These are phyloP conservation scores for Cytospora piceicola DNA, from an alignment of 2,329 filamentous ascomycete genomes.

Conservation along the genomic window DNA sequence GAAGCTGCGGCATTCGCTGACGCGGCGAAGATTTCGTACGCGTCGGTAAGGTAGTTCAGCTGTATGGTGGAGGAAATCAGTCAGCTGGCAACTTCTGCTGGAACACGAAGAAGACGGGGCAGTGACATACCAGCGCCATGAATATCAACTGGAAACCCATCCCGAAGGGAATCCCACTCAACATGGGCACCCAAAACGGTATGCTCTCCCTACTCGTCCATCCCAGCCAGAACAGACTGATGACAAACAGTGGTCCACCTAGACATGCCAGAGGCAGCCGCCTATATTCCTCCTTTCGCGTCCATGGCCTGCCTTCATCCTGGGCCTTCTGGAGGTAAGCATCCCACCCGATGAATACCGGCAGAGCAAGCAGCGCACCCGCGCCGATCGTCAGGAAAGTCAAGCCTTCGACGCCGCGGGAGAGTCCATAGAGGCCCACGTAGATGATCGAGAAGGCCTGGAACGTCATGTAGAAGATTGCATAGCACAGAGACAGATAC, in stretches of 20 bases:
- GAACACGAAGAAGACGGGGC: not conserved
- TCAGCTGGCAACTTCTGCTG: not conserved
- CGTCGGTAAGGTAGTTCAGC: conserved; percentile 65
- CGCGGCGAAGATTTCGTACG: conserved; percentile 68
- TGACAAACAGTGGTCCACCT: conserved; percentile 66
- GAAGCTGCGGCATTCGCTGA: conserved; percentile 58
- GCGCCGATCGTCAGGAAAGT: conserved; percentile 70
- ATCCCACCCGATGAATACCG: conserved; percentile 70
- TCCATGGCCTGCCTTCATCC: conserved; percentile 57
- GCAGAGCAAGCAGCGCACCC: conserved; percentile 62
- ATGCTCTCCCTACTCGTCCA: conserved; percentile 56
- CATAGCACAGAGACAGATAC: conserved; percentile 74
- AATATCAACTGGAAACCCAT: conserved; percentile 66
- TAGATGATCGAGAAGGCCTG: conserved; percentile 77
- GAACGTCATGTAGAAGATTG: conserved; percentile 72
- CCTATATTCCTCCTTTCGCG: conserved; percentile 65
- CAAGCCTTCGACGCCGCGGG: conserved; percentile 66
- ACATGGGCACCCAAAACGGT: conserved; percentile 59
- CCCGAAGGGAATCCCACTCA: conserved; percentile 65
- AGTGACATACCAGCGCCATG: conserved; percentile 55
- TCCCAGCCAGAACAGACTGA: conserved; percentile 65
- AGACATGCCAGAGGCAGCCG: conserved; percentile 73
- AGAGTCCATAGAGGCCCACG: conserved; percentile 63
- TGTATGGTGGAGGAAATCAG: not conserved
- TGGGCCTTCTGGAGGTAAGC: conserved; percentile 57